Percentiles rank a stretch among this genome's conserved stretches.
Conservation (phyloP, 2,329 filamentous ascomycete species). For the Cladosporium velox region DNA sequence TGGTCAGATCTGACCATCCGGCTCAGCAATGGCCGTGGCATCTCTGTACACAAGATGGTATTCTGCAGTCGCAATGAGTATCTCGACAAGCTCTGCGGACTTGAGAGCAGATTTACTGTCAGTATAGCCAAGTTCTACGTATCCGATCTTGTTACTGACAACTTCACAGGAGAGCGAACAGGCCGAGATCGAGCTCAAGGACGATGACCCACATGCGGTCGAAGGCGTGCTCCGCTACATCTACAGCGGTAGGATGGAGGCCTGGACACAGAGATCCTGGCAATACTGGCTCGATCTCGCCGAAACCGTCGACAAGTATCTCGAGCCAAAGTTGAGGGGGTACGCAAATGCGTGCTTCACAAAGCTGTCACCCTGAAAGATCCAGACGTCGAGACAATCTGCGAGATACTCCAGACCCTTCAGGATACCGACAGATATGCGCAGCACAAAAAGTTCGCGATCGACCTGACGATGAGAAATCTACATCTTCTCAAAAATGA, state of each 20-base stretch:
- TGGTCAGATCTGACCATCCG: slow-evolving; percentile 3
- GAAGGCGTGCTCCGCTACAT: not conserved
- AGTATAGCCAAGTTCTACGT: not conserved
- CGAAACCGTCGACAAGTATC: slow-evolving; percentile 7
- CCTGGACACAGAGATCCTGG: not conserved
- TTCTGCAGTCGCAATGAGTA: slow-evolving; percentile 6
- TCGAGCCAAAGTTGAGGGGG: not conserved
- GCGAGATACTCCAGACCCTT: not conserved
- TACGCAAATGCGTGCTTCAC: not conserved
- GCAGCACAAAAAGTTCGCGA: not conserved
- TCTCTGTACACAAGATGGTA: slow-evolving; percentile 5
- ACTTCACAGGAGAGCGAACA: slow-evolving; percentile 1
- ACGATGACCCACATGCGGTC: not conserved
- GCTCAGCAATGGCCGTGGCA: not conserved
- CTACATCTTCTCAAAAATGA: not conserved
- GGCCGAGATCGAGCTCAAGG: not conserved
- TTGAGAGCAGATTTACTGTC: slow-evolving; percentile 5
- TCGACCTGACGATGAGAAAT: not conserved
- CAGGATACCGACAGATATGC: not conserved
- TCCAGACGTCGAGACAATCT: not conserved
- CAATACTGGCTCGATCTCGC: not conserved
- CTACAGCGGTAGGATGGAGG: not conserved
- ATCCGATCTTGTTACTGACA: not conserved
- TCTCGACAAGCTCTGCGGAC: not conserved
- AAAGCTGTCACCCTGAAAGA: not conserved